A percentile compares a stretch with the other conserved stretches of the same genome.
phyloP scores from a whole-genome alignment of 2,329 filamentous ascomycete species.

The Aureobasidium sp. region DNA sequence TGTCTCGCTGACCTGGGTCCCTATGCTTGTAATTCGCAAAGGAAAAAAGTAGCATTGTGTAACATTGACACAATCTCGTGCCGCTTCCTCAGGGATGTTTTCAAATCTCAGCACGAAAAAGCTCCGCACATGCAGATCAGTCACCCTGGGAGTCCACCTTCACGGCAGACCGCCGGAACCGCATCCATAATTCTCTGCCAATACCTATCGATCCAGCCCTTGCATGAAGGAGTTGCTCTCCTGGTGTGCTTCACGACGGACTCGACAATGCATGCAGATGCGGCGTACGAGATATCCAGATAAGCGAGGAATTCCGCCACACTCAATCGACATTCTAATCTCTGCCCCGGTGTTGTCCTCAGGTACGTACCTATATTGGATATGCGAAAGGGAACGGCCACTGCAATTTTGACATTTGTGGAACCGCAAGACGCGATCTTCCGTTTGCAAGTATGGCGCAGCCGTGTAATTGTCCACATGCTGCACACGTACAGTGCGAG shows the following conservation, averaged over 20 bases:
- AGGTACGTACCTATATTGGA: conserved; percentile 1
- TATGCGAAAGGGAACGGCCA: not conserved
- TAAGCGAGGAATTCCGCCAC: conserved; percentile 13
- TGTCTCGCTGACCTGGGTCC: not conserved
- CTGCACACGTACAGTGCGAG: not conserved
- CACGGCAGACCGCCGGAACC: not conserved
- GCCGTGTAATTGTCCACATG: not conserved
- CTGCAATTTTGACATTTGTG: not conserved
- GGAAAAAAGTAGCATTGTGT: not conserved
- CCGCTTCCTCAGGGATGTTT: not conserved
- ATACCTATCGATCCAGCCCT: not conserved
- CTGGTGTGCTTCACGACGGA: not conserved
- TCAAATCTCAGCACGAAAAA: not conserved
- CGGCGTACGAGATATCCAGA: conserved; percentile 2
- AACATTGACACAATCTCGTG: not conserved
- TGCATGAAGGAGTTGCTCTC: not conserved
- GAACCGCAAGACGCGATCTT: not conserved
- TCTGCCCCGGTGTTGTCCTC: conserved; percentile 5
- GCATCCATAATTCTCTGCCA: too few species aligned
- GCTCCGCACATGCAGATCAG: not conserved
- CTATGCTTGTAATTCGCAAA: not conserved
- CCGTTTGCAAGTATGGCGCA: not conserved
- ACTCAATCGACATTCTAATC: conserved; percentile 10
- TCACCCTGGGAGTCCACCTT: too few species aligned
- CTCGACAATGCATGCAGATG: not conserved